These are phyloP conservation scores for Leptoxyphium fumago DNA, from an alignment of 2,329 filamentous ascomycete species.

Conservation along the genomic window DNA sequence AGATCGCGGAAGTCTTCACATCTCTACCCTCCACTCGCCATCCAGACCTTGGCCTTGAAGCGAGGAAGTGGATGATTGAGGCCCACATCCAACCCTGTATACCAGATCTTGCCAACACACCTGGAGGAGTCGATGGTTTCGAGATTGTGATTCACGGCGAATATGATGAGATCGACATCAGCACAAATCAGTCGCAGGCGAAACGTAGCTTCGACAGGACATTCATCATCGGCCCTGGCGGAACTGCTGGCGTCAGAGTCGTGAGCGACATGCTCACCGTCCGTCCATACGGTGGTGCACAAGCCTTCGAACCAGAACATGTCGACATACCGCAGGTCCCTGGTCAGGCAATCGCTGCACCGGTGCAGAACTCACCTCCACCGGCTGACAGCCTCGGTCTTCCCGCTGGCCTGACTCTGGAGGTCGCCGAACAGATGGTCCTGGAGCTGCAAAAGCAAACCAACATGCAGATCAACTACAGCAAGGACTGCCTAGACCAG, in stretches of 20 bases:
- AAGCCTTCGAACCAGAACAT: slow-evolving; percentile 36
- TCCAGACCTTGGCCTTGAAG: slow-evolving; percentile 50
- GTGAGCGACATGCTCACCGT: slow-evolving; percentile 67
- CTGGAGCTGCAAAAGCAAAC: slow-evolving; percentile 61
- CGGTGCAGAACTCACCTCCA: slow-evolving; percentile 6
- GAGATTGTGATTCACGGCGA: slow-evolving; percentile 70
- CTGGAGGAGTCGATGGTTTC: slow-evolving; percentile 59
- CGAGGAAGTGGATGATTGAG: slow-evolving; percentile 68
- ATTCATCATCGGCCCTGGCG: slow-evolving; percentile 64
- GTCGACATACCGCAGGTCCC: slow-evolving; percentile 22
- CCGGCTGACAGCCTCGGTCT: slow-evolving; percentile 5
- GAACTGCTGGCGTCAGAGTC: slow-evolving; percentile 53
- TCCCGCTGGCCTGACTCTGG: slow-evolving; percentile 15
- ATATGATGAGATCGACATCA: slow-evolving; percentile 57
- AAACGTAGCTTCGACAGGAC: slow-evolving; percentile 66
- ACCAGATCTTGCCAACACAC: slow-evolving; percentile 49
- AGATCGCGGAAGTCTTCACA: slow-evolving; percentile 55
- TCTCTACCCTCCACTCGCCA: slow-evolving; percentile 59
- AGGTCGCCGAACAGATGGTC: slow-evolving; percentile 41
- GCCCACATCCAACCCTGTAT: slow-evolving; percentile 61
- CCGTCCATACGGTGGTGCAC: slow-evolving; percentile 47
- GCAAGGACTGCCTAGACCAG: slow-evolving; percentile 65
- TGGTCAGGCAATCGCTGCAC: slow-evolving; percentile 4
- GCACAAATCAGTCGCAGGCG: slow-evolving; percentile 40
- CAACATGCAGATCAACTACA: slow-evolving; percentile 64